Evolutionary conservation across 1,139 yeast species (phyloP), one percentile per base, ranked within the genome.

Genomic region (Debaryomyces subglobosus): DNA sequence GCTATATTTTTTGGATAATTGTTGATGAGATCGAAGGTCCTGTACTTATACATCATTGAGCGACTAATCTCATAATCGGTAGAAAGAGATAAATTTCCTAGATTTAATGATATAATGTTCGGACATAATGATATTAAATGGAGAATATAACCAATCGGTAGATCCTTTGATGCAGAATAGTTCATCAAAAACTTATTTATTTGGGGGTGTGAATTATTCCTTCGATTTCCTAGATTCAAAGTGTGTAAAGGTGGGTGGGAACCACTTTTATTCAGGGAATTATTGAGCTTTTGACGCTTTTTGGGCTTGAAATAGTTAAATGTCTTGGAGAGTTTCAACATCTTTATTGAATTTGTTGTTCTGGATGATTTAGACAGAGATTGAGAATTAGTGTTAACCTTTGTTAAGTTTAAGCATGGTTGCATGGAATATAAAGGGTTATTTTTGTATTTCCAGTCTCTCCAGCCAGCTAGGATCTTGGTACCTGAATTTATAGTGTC

Each of bases 361-460:
- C 49, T 52, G 43, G 47, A 45, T 13, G 70, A 63, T 33, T 58
- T 56, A 15, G 54, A 47, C 12, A 65, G 59, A n/a, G 52, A 43
- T 37, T 63, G 68, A 1, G 67, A 58, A 51, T 69, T 63, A 1
- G 73, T 64, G 10, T 61, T 51, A 30, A 62, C 56, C 49, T 65
- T 68, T 4, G 70, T 61, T 35, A 70, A 56, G 34, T 50, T 53
- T 10, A 52, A 36, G 0, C 58, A 48, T 0, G 65, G 59, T 48
- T 65, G 71, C 23, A 66, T 55, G 1, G 76, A 62, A 62, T 86
- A 87, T 25, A 87, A 63, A 1, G 92, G 89, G 62, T 86, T 90
- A 41, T 78, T 79, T 52, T 86, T 77, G 57, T 78, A 85, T 58
- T 88, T 85, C 96, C 96, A 88, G 64, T 89, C 96, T 60, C 96